Percentiles rank a stretch among this genome's conserved stretches.
Evolutionary conservation across 106 monocot genomes (phyloP).

Genomic region (Allium fistulosum): DNA sequence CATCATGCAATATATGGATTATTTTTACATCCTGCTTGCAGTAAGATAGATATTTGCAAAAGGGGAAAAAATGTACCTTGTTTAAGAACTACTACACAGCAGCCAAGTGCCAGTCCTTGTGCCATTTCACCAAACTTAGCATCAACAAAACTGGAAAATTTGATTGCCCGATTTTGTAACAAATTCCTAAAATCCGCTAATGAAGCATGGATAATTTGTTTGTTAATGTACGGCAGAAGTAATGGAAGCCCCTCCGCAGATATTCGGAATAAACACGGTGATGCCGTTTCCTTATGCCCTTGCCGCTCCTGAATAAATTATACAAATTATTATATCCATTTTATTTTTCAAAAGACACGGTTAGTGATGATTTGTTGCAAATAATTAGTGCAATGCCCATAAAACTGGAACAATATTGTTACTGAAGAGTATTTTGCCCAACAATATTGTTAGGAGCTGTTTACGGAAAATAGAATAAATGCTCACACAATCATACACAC

Average conservation of each 20-base stretch:
- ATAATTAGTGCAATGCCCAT: too few relatives aligned
- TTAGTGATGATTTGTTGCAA: too few relatives aligned
- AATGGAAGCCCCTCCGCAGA: constrained; percentile 95
- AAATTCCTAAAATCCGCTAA: constrained; percentile 69
- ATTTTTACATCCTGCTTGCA: background rate
- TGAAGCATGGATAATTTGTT: constrained; percentile 69
- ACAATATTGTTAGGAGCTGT: too few relatives aligned
- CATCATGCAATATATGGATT: background rate
- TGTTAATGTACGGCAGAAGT: constrained; percentile 76
- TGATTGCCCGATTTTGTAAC: constrained; percentile 63
- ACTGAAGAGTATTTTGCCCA: too few relatives aligned
- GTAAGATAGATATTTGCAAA: background rate
- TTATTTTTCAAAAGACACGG: too few relatives aligned
- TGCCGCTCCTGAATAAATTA: constrained; percentile 71
- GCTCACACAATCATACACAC: too few relatives aligned
- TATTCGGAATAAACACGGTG: constrained; percentile 66
- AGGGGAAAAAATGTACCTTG: constrained; percentile 33
- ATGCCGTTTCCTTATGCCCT: constrained; percentile 50
- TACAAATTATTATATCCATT: too few relatives aligned
- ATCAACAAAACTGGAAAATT: constrained; percentile 77
- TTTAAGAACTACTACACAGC: constrained; percentile 71
- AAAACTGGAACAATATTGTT: too few relatives aligned
- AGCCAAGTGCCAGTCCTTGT: constrained; percentile 51
- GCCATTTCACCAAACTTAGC: constrained; percentile 49
- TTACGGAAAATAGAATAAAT: too few relatives aligned